phyloP scores from a whole-genome alignment of 2,329 filamentous ascomycete genomes.

The Epichloe hybrida region DNA sequence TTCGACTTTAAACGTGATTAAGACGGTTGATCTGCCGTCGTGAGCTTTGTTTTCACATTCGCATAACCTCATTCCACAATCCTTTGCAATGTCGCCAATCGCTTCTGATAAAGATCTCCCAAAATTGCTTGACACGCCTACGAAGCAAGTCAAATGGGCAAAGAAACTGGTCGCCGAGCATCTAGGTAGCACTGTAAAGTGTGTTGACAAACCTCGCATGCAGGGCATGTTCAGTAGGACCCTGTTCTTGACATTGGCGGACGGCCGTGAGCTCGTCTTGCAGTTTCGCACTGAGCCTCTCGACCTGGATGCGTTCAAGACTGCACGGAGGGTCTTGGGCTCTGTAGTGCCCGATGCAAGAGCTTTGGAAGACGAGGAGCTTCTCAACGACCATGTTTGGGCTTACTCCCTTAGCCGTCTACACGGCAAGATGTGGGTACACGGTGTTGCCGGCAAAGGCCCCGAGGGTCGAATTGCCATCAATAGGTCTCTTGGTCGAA shows the following conservation, averaged over 20 bases:
- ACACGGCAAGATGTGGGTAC: not conserved
- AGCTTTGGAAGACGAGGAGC: not conserved
- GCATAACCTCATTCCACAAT: not conserved
- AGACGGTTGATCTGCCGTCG: too few species aligned
- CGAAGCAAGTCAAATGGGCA: slow-evolving; percentile 15
- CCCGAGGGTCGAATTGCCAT: slow-evolving; percentile 1
- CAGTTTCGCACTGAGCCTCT: slow-evolving; percentile 2
- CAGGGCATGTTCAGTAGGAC: slow-evolving; percentile 16
- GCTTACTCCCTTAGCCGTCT: slow-evolving; percentile 1
- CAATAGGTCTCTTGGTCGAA: not conserved
- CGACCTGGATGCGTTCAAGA: not conserved
- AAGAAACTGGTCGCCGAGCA: slow-evolving; percentile 14
- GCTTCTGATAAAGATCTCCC: slow-evolving; percentile 10
- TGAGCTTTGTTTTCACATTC: not conserved
- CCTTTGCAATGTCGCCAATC: slow-evolving; percentile 6
- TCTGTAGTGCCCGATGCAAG: not conserved
- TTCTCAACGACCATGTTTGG: not conserved
- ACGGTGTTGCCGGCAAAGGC: not conserved
- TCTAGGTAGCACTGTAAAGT: slow-evolving; percentile 12
- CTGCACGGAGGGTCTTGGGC: not conserved
- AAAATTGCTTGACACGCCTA: slow-evolving; percentile 11
- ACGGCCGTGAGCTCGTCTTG: not conserved
- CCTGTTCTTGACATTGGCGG: slow-evolving; percentile 10
- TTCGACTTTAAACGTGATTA: too few species aligned
- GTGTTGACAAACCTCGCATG: slow-evolving; percentile 13